Conservation (phyloP, 2,329 filamentous ascomycete species). For the Cercospora sojina region DNA sequence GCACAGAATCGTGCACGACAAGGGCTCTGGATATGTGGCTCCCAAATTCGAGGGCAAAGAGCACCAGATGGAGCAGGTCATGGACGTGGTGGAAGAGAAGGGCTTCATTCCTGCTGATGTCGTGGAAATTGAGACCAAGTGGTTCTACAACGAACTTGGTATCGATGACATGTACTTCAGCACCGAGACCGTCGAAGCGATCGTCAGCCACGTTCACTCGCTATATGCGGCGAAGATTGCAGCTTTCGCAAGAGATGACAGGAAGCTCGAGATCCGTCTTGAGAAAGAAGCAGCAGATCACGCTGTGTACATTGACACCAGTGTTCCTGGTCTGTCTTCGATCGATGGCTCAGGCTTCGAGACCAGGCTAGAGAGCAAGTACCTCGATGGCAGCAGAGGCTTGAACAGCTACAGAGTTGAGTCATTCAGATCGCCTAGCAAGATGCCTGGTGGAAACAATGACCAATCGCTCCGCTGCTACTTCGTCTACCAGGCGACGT, state of each 20-base stretch:
- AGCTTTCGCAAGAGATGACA: conserved; percentile 88
- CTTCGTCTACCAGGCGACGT: conserved; percentile 96
- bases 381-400: conserved; percentile 74
- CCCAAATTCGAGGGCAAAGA: conserved; percentile 91
- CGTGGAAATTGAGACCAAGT: conserved; percentile 80
- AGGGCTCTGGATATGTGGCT: conserved; percentile 90
- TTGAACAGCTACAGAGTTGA: conserved; percentile 85
- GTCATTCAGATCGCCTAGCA: conserved; percentile 89
- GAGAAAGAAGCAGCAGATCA: conserved; percentile 95
- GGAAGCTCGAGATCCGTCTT: conserved; percentile 87
- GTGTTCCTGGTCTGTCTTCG: conserved; percentile 77
- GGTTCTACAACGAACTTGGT: conserved; percentile 97
- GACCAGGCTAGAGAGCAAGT: conserved; percentile 90
- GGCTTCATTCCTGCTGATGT: conserved; percentile 84
- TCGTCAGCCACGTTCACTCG: conserved; percentile 91
- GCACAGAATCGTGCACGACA: conserved; percentile 69
- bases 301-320: conserved; percentile 98
- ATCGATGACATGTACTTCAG: conserved; percentile 99
- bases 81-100: conserved; percentile 72
- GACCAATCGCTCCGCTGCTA: conserved; percentile 91
- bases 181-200: conserved; percentile 79
- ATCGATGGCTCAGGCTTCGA: conserved; percentile 86
- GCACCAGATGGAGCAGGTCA: conserved; percentile 88
- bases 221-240: conserved; percentile 96
- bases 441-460: conserved; percentile 66